Base-by-base conservation (phyloP, 1,284 basidiomycete species). In the Peniophora sp. region DNA sequence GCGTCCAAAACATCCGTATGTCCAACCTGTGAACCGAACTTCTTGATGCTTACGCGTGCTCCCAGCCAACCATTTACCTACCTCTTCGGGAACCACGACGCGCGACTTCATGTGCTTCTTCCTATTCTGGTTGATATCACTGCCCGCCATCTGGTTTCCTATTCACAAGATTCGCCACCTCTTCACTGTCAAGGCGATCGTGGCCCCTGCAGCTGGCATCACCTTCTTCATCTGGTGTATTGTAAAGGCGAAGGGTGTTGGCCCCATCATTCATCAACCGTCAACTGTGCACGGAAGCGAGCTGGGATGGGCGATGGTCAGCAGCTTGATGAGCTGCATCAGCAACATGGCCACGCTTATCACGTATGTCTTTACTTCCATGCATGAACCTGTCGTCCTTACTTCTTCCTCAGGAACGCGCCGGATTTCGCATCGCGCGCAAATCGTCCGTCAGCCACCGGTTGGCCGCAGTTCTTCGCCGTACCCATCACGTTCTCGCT, bases 221-320 rank as follows among this genome's bases (percentile, higher is more conserved):
- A 76, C 79, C 2, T 88, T 92, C 68, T 87, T 93, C 65, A 75
- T 83, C 52, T 91, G 91, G 88, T 83, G 81, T 54, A 83, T 92
- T 59, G 74, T 81, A 47, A 87, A 85, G 57, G 88, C 89, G 0
- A 79, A 83, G 49, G 90, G 90, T 24, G 79, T 90, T 15, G 88
- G 89, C 0, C 84, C 88, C n/a, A 85, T 93, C 52, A 70, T 94
- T 47, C 75, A 74, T 47, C 83, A 86, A 54, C 81, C 82, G 6
- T 72, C 81, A 0, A 78, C 68, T 3, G 60, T 91, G n/a, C 75
- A 80, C 55, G 89, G 90, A 14, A 79, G 79, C 23, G 77, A 76
- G 5, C 73, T 91, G 34, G 80, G 77, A 22, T 94, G 91, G 92
- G 78, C 79, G 22, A 93, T 92, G 81, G 74, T 92, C 24, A 73